Conservation (phyloP, 78 protist species). For the Isochrysis galbana region DNA sequence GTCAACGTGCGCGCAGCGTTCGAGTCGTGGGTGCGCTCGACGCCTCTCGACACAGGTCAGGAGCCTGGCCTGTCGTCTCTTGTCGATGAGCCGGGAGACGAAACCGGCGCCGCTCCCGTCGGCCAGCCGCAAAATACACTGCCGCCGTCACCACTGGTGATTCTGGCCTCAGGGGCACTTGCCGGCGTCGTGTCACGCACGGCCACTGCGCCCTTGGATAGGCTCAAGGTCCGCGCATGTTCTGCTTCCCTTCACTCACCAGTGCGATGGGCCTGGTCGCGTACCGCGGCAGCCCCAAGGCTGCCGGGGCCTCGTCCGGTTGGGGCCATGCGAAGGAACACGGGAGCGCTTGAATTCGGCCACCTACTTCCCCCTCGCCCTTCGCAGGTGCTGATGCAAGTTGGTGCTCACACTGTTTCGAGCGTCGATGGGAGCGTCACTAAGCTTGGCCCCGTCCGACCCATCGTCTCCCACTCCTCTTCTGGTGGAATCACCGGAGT, state of each 20-base stretch:
- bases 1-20: background rate
- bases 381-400: background rate
- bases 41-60: slow-evolving; percentile 4
- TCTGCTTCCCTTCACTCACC: too few relatives aligned
- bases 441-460: background rate
- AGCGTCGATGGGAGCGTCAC: background rate
- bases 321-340: too few relatives aligned
- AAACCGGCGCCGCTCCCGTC: too few relatives aligned
- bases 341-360: too few relatives aligned
- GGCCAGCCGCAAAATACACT: too few relatives aligned
- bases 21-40: background rate
- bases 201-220: slow-evolving; percentile 64
- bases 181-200: slow-evolving; percentile 64
- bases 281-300: too few relatives aligned
- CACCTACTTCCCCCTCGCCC: too few relatives aligned
- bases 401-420: background rate
- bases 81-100: too few relatives aligned
- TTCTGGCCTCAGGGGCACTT: slow-evolving; percentile 42
- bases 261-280: too few relatives aligned
- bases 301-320: too few relatives aligned
- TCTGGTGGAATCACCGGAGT: slow-evolving; percentile 17
- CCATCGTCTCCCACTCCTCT: background rate
- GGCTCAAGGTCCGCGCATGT: too few relatives aligned
- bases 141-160: background rate
- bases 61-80: background rate